Percentiles rank a stretch among this genome's conserved stretches.
These are phyloP conservation scores for Fusarium transvaalense DNA, from an alignment of 2,329 filamentous ascomycete genomes.

Conservation along the genomic window DNA sequence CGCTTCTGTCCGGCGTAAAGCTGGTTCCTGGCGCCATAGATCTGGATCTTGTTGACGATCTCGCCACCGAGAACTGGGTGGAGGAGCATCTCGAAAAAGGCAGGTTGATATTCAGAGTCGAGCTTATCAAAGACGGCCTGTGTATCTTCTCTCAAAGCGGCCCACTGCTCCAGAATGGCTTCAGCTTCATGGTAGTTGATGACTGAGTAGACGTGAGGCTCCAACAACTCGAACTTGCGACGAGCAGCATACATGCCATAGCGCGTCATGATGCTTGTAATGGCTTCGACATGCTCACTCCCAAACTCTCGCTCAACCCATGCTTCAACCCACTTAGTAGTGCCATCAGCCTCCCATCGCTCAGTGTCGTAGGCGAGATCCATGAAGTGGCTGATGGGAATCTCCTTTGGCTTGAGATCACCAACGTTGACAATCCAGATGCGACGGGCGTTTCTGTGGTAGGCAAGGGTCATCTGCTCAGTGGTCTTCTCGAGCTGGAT, in stretches of 20 bases:
- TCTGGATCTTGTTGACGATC: conserved; percentile 64
- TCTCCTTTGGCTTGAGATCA: conserved; percentile 70
- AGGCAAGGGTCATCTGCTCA: conserved; percentile 62
- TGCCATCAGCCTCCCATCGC: conserved; percentile 52
- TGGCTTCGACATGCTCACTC: conserved; percentile 57
- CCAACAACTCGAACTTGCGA: conserved; percentile 71
- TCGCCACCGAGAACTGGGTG: conserved; percentile 70
- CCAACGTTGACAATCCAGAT: conserved; percentile 75
- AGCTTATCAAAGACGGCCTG: conserved; percentile 60
- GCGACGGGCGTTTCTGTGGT: conserved; percentile 60
- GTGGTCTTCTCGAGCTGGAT: conserved; percentile 48
- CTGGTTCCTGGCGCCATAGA: conserved; percentile 62
- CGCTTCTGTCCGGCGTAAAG: conserved; percentile 68
- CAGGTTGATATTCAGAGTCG: conserved; percentile 58
- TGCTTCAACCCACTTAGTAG: conserved; percentile 54
- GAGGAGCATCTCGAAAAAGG: conserved; percentile 71
- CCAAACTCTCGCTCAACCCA: conserved; percentile 67
- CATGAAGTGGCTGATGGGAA: conserved; percentile 68
- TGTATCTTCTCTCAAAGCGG: conserved; percentile 59
- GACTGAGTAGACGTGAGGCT: conserved; percentile 67
- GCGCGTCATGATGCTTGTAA: conserved; percentile 60
- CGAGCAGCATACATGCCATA: conserved; percentile 66
- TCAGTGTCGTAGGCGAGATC: conserved; percentile 69
- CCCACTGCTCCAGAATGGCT: conserved; percentile 65
- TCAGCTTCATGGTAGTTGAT: conserved; percentile 73